Evolutionary conservation across 345 rosid genomes (phyloP), one percentile per base, ranked within the genome.

Genomic region (Camelina neglecta): DNA sequence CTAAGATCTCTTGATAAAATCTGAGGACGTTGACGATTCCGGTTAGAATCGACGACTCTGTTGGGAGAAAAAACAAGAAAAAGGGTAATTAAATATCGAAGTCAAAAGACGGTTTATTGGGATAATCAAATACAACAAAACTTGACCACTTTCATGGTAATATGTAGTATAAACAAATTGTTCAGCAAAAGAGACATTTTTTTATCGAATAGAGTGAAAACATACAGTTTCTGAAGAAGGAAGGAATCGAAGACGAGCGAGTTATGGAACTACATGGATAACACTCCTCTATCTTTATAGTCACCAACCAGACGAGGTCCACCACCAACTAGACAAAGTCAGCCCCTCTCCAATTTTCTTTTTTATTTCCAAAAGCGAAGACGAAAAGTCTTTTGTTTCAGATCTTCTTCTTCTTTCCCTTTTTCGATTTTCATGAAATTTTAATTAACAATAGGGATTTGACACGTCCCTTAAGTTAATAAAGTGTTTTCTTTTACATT

Each of bases 261-360:
- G 68, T 31, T 8, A 60, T 3, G 24, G 15, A 8, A 15, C 7
- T 18, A n/a, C 24, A 59, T 35, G 12, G 59, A 54, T 7, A 57
- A 57, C 41, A 13, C 38, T 57, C 11, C 56, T 64, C 9, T 0
- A 66, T 65, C 78, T 58, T 74, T 65, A 61, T 41, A 50, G 76
- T 65, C 20, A 7, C 50, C 39, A 29, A 42, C 60, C 18, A 18
- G 60, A 61, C 12, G 68, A 61, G 13, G 48, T 59, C 16, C 75
- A 50, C 26, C 51, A 49, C 26, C 51, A 49, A 60, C 26, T 7
- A 11, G 20, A 53, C 62, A 41, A 39, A 49, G 61, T 39, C 61
- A 13, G 16, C 31, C 11, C 54, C 42, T 73, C 63, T 53, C 57
- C 36, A 21, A 49, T 5, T 48, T 64, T 54, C 20, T 13, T 56